Conservation (phyloP, 805 yeast species). For the Wickerhamomyces canadensis region DNA sequence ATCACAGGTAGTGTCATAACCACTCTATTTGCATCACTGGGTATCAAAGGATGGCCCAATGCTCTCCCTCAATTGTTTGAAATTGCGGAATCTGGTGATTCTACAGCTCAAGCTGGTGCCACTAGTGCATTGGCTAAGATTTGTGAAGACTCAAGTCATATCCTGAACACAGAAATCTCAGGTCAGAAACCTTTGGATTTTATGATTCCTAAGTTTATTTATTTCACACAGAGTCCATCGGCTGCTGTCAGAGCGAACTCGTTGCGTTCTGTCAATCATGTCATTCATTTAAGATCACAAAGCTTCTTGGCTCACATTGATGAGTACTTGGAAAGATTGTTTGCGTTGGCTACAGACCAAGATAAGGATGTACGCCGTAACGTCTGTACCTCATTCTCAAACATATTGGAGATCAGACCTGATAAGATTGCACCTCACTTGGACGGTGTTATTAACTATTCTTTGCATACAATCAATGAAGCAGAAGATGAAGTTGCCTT, state of each 20-base stretch:
- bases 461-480: conserved; percentile 68
- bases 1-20: conserved; percentile 91
- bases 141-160: conserved; percentile 77
- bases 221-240: conserved; percentile 37
- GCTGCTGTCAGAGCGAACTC: conserved; percentile 54
- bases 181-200: conserved; percentile 64
- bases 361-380: conserved; percentile 60
- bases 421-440: conserved; percentile 77
- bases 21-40: conserved; percentile 63
- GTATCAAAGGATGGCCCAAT: conserved; percentile 69
- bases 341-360: conserved; percentile 60
- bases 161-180: conserved; percentile 58
- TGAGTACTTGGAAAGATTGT: conserved; percentile 56
- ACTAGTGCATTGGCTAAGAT: conserved; percentile 78
- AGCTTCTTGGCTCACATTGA: conserved; percentile 61
- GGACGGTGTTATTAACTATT: conserved; percentile 79
- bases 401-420: conserved; percentile 69
- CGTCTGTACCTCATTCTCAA: conserved; percentile 71
- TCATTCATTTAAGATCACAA: conserved; percentile 66
- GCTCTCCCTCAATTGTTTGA: conserved; percentile 64
- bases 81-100: conserved; percentile 45
- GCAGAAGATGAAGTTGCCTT: conserved; percentile 70
- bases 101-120: conserved; percentile 55
- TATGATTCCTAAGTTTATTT: conserved; percentile 61
- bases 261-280: conserved; percentile 70